Evolutionary conservation across 495 filamentous ascomycete genomes (phyloP), one percentile per base, ranked within the genome.

Genomic region (Tuber umbilicatum): DNA sequence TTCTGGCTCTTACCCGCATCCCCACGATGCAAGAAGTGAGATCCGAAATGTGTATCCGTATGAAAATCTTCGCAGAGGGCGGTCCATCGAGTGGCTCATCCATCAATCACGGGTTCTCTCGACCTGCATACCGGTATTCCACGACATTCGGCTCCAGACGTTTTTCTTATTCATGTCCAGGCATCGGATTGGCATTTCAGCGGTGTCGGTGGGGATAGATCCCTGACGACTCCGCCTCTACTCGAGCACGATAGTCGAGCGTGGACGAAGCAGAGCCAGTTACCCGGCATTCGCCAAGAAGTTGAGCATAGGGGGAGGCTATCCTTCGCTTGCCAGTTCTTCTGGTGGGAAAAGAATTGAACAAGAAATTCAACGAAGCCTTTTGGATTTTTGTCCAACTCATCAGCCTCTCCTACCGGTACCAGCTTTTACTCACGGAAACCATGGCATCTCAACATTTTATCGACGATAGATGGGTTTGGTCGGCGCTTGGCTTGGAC

Each of bases 271-370:
- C 55, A 64, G 55, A 64, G 27, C 55, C 55, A 64, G 55, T 64
- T 64, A 64, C 55, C 55, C 55, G 55, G 55, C 55, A 64, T 35
- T 64, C 55, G 55, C 55, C 55, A 64, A 64, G 55, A 64, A 19
- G 27, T 35, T 19, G 55, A 64, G 27, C 55, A 17, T 31, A 27
- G 19, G 35, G 27, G 5, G 27, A 64, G 55, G 55, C 27, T 64
- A 19, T 64, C 19, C 21, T 4, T 21, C 19, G 17, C 45, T 21
- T 21, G 2, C 27, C 27, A 17, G 27, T 19, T 16, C 27, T 19
- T 19, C 5, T n/a, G 6, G 47, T 31, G 55, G 55, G 55, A 16
- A 14, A 31, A 31, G n/a, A 3, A 14, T 10, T n/a, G 1, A 27
- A 31, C 50, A 16, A 31, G 50, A 31, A 27, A 60, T 31, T 60